Percentiles rank a stretch among this genome's conserved stretches.
These are phyloP conservation scores for Hirschioporus abietinus DNA, from an alignment of 768 basidiomycete genomes.

Conservation along the genomic window DNA sequence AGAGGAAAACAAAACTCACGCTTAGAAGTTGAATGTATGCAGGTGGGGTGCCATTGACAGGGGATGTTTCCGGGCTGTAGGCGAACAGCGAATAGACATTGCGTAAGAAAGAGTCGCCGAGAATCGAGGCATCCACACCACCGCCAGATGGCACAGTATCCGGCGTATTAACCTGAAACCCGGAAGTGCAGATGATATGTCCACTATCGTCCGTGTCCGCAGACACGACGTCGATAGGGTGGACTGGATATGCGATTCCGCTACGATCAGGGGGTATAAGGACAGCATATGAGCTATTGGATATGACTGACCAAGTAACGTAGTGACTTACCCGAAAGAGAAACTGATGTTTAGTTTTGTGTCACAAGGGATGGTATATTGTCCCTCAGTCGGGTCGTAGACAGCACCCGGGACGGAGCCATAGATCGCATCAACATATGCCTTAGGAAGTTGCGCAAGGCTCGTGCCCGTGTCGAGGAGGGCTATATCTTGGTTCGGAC, in stretches of 20 bases:
- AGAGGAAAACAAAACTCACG: conserved; percentile 4
- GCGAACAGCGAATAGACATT: no score
- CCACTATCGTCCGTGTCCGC: no score
- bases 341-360: conserved; percentile 22
- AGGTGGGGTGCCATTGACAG: background rate
- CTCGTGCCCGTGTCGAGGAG: conserved; percentile 14
- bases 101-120: conserved; percentile 17
- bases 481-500: conserved; percentile 11
- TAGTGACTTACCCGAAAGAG: conserved; percentile 22
- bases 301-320: no score
- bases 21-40: conserved; percentile 15
- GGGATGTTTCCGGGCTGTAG: no score
- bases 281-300: no score
- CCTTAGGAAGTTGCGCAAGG: conserved; percentile 19
- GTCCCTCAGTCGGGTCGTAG: conserved; percentile 16
- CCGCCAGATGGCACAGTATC: conserved; percentile 2
- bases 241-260: conserved; percentile 11
- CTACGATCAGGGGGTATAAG: no score
- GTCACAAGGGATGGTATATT: conserved; percentile 28
- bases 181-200: no score
- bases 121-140: conserved; percentile 9
- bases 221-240: conserved; percentile 14
- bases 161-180: background rate
- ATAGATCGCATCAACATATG: conserved; percentile 27
- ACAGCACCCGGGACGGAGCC: conserved; percentile 22